Base-by-base conservation (phyloP, 257 asterid genomes). In the Plantago elongata region DNA sequence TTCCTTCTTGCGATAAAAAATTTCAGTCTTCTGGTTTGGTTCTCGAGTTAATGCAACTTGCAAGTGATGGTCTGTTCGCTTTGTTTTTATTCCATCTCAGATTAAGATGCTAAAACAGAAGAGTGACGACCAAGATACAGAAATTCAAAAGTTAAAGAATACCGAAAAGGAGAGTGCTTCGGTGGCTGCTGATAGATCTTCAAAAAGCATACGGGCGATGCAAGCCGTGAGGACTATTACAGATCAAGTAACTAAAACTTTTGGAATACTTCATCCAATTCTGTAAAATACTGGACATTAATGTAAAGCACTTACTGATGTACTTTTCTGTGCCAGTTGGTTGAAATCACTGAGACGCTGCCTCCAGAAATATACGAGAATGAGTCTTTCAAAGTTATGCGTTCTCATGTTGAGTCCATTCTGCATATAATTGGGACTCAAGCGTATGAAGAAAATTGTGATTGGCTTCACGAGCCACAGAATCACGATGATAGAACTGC, bases 151-250 rank as follows among this genome's bases (percentile, higher is more conserved):
- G 77, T 54, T 83, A 49, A 79, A 75, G 79, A 78, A 69, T 63
- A 74, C 76, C 46, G 79, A 86, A 40, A 75, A 78, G 42, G 82
- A 82, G 52, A 84, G 85, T 38, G 67, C 73, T 64, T 57, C 70
- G 49, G 61, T 82, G 73, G 96, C 90, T 68, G 79, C 78, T 9
- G 88, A 81, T 45, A 83, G 85, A 77, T 85, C 91, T 54, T 76
- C 89, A 44, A 77, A 71, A 74, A 83, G 75, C 63, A 45, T 63
- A 45, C 38, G 65, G 62, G 88, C 94, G 38, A 51, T 72, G 72
- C 88, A 82, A 72, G 74, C 87, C 9, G 63, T 83, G 75, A 87
- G 81, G 72, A 70, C 79, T 65, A 74, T 89, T 64, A 71, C 75
- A 34, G 76, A 72, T 64, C 95, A 85, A 73, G 99, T 93, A 78